Conservation (phyloP, 306 rosid species). For the Vicia faba region DNA sequence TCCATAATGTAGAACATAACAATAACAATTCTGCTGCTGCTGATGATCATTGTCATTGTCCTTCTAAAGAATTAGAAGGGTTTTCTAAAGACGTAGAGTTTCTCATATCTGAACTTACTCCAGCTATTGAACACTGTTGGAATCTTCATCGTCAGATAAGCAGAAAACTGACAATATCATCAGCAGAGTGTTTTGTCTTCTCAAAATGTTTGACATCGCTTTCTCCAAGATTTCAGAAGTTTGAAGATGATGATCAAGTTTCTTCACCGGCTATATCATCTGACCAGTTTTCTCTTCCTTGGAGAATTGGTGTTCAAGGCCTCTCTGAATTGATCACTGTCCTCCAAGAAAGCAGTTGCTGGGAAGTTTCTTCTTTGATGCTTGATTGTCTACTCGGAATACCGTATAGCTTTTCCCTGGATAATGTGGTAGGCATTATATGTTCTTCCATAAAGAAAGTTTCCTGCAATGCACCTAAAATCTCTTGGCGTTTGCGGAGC, state of each 20-base stretch:
- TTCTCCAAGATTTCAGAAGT: conserved; percentile 44
- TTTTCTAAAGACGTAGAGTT: conserved; percentile 60
- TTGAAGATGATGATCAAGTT: conserved; percentile 60
- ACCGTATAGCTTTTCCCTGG: conserved; percentile 56
- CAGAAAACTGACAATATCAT: conserved; percentile 60
- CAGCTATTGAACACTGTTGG: conserved; percentile 78
- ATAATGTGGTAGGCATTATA: conserved; percentile 56
- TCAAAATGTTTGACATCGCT: conserved; percentile 64
- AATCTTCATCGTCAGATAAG: conserved; percentile 80
- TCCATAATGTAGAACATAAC: conserved; percentile 44
- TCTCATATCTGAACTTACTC: conserved; percentile 65
- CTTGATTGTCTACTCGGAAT: conserved; percentile 73
- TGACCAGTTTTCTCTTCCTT: conserved; percentile 51
- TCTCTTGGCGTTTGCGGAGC: conserved; percentile 79
- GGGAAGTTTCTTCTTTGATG: conserved; percentile 86
- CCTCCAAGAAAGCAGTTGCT: conserved; percentile 79
- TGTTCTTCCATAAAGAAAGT: conserved; percentile 69
- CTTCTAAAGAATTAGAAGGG: conserved; percentile 66
- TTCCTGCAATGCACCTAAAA: conserved; percentile 72
- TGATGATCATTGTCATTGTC: conserved; percentile 40
- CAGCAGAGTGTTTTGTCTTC: conserved; percentile 69
- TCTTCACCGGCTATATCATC: conserved; percentile 48
- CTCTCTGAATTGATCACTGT: conserved; percentile 55
- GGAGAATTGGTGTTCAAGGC: conserved; percentile 69
- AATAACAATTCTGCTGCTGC: conserved; percentile 35